Evolutionary conservation across 768 basidiomycete genomes (phyloP).

Genomic region (Leccinellum albellum): DNA sequence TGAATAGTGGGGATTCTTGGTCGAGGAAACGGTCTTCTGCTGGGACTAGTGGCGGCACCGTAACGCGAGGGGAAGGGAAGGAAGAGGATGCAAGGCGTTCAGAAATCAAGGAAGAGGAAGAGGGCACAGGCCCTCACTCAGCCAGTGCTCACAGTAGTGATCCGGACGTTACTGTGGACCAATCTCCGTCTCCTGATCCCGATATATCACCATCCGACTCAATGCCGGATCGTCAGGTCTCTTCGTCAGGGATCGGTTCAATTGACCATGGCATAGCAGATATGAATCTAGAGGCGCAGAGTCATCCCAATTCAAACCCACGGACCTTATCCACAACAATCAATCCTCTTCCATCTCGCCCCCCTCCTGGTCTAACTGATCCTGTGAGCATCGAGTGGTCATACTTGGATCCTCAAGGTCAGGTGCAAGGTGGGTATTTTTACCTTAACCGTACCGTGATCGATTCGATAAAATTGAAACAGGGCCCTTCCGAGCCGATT

Average conservation of each 20-base stretch:
- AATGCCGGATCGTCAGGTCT: slow-evolving; percentile 3
- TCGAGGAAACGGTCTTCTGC: slow-evolving; percentile 62
- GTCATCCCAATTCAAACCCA: slow-evolving; percentile 3
- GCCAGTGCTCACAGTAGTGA: slow-evolving; percentile 6
- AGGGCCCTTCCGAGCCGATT: slow-evolving; percentile 86
- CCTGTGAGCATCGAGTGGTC: slow-evolving; percentile 75
- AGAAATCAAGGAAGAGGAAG: slow-evolving; percentile 62
- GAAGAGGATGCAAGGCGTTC: slow-evolving; percentile 38
- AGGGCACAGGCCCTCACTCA: slow-evolving; percentile 20
- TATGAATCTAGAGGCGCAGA: slow-evolving; percentile 15
- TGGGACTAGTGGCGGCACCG: slow-evolving; percentile 37
- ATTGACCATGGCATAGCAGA: slow-evolving; percentile 9
- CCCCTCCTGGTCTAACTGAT: slow-evolving; percentile 50
- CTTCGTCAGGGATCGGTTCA: slow-evolving; percentile 9
- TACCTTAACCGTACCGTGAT: not conserved
- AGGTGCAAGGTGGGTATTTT: slow-evolving; percentile 69
- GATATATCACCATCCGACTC: slow-evolving; percentile 8
- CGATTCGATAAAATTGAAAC: slow-evolving; percentile 1
- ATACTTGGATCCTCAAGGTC: slow-evolving; percentile 90
- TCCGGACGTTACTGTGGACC: slow-evolving; percentile 6
- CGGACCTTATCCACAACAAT: slow-evolving; percentile 8
- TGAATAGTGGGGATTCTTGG: slow-evolving; percentile 68
- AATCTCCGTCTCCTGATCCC: slow-evolving; percentile 9
- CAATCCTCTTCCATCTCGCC: slow-evolving; percentile 24
- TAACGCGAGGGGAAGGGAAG: slow-evolving; percentile 40